Evolutionary conservation across 2,329 filamentous ascomycete genomes (phyloP), one percentile per base, ranked within the genome.

Genomic region (Tolypocladium cylindrosporum): DNA sequence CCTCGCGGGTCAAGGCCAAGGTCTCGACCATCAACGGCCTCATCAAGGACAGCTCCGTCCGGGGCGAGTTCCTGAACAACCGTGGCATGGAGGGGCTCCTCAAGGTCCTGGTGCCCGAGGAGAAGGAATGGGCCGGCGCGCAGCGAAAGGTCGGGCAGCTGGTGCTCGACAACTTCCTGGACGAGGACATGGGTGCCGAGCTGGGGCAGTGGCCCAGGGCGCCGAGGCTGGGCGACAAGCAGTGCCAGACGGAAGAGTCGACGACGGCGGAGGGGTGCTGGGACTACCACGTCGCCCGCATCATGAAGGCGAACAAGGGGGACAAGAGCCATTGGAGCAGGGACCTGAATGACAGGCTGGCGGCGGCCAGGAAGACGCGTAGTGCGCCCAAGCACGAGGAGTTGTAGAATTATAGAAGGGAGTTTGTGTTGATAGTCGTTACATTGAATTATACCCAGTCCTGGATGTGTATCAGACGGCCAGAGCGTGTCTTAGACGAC

Each of bases 121-220:
- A 72, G n/a, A 69, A 72, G 5, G 74, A 75, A 34, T 82, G 83
- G 74, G 76, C 76, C 16, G 66, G 71, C 1, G 77, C 80, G 7
- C 77, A 80, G 66, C 77, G 76, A 59, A 83, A 80, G 65, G 78
- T 81, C 31, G 82, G 79, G 1, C 76, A 83, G 60, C 74, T 88
- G 58, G 76, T 87, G 36, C 75, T 81, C 40, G 86, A 89, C 65
- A 85, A 78, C 60, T 89, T 88, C 66, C 72, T 89, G n/a, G 85
- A 89, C 65, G 78, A 80, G 61, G 77, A 81, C 58, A 84, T 86
- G 77, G 84, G 84, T 45, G 84, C 84, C 2, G 72, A 74, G 31
- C 61, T 79, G 21, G 81, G 82, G 0, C 71, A 82, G 61, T 87
- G 83, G 83, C 83, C 83, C 0, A 73, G 62, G 27, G 64, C 62